Evolutionary conservation across 2,329 filamentous ascomycete species (phyloP).

Genomic region (Aspergillus clavatus): DNA sequence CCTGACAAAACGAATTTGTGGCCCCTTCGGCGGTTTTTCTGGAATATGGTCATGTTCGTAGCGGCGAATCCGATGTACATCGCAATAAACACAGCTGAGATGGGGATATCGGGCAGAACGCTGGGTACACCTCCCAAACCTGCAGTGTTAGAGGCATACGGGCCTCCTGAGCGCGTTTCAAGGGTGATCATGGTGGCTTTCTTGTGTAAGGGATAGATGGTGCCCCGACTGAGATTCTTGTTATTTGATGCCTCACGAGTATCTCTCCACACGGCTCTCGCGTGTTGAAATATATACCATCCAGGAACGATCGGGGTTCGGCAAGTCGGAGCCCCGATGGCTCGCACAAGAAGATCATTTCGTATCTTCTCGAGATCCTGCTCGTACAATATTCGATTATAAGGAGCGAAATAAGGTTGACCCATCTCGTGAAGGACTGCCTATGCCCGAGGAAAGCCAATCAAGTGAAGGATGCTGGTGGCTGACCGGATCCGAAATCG

Average conservation of each 20-base stretch:
- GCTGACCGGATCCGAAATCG: neutral
- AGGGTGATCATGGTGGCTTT: neutral
- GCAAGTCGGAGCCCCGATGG: neutral
- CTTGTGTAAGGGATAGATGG: neutral
- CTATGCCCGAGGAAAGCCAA: neutral
- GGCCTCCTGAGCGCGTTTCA: conserved; percentile 22
- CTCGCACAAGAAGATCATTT: no score
- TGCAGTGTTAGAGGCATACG: conserved; percentile 30
- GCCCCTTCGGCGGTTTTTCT: conserved; percentile 36
- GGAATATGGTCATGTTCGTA: conserved; percentile 44
- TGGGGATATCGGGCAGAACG: conserved; percentile 56
- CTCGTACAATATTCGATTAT: neutral
- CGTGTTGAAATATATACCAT: neutral
- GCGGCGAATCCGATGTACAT: conserved; percentile 42
- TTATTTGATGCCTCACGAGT: neutral
- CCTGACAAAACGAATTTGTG: conserved; percentile 50
- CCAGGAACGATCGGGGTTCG: neutral
- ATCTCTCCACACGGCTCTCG: neutral
- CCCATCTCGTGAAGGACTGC: neutral
- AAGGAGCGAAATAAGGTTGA: neutral
- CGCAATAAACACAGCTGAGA: conserved; percentile 58
- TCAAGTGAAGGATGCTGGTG: neutral
- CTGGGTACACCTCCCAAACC: conserved; percentile 48
- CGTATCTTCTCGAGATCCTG: no score
- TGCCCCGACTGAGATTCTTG: neutral